These are phyloP conservation scores for Xylaria sp. DNA, from an alignment of 2,329 filamentous ascomycete genomes.

Conservation along the genomic window DNA sequence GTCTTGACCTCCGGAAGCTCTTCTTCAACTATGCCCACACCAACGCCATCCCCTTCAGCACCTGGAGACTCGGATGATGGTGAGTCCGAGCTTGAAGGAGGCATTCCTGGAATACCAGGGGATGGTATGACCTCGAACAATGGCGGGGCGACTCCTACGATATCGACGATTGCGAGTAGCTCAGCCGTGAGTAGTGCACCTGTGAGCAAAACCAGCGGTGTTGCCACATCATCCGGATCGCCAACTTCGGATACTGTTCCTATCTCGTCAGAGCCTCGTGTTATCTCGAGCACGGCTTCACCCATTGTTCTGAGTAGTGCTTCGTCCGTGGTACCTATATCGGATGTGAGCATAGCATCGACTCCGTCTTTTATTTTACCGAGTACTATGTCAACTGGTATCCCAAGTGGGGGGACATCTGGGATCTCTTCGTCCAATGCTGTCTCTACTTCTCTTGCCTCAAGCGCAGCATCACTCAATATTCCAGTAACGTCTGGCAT, in stretches of 20 bases:
- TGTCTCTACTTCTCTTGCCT: not conserved
- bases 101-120: not conserved
- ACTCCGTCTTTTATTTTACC: not conserved
- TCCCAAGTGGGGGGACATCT: not conserved
- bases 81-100: not conserved
- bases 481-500: not conserved
- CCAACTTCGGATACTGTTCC: not conserved
- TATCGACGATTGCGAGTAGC: not conserved
- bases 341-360: not conserved
- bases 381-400: not conserved
- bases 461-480: not conserved
- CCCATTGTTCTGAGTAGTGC: not conserved
- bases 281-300: not conserved
- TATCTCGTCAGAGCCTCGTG: not conserved
- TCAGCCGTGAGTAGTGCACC: not conserved
- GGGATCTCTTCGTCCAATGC: not conserved
- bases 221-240: not conserved
- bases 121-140: not conserved
- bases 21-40: too few relatives aligned
- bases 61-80: not conserved
- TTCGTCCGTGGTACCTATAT: not conserved
- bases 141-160: not conserved
- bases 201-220: not conserved
- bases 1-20: not conserved
- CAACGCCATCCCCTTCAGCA: not conserved